A percentile compares a stretch with the other conserved stretches of the same genome.
phyloP scores from a whole-genome alignment of 108 stramenopile species.

The Pseudonitzschia multiseries region DNA sequence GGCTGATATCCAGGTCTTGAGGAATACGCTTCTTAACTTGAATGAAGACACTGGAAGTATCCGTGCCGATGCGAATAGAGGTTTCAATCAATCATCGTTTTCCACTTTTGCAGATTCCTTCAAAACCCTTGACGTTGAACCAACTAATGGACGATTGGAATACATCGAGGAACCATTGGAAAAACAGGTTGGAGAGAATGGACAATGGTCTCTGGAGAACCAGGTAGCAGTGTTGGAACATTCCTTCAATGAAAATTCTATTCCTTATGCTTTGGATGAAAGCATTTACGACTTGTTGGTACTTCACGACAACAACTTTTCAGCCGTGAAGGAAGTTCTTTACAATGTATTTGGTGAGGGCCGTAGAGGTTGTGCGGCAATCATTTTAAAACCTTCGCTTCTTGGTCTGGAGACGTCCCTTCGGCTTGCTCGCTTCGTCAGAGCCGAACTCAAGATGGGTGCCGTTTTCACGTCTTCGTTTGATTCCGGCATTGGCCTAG shows the following conservation, averaged over 20 bases:
- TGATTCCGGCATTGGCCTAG: constrained; percentile 79
- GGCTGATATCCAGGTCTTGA: constrained; percentile 43
- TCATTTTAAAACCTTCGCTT: constrained; percentile 83
- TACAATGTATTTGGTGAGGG: constrained; percentile 32
- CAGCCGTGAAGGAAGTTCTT: constrained; percentile 42
- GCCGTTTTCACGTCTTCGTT: constrained; percentile 78
- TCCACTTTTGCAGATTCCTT: constrained; percentile 45
- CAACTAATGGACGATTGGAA: constrained; percentile 35
- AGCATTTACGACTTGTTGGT: constrained; percentile 68
- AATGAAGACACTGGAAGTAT: constrained; percentile 22
- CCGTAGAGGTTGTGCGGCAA: constrained; percentile 59
- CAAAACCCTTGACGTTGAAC: constrained; percentile 6
- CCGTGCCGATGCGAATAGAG: constrained; percentile 78
- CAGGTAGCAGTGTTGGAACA: constrained; percentile 61
- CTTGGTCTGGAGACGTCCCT: constrained; percentile 79
- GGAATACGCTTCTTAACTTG: constrained; percentile 20
- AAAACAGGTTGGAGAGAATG: constrained; percentile 24
- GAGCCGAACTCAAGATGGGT: constrained; percentile 61
- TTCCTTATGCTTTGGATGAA: constrained; percentile 81
- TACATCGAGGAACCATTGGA: constrained; percentile 82
- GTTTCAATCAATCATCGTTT: constrained; percentile 55
- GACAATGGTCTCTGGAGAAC: constrained; percentile 42
- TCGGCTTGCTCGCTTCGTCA: constrained; percentile 60
- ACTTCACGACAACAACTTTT: constrained; percentile 42
- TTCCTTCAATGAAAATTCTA: constrained; percentile 39